A percentile compares a stretch with the other conserved stretches of the same genome.
Evolutionary conservation across 805 yeast genomes (phyloP).

Genomic region (Blastobotrys americana): DNA sequence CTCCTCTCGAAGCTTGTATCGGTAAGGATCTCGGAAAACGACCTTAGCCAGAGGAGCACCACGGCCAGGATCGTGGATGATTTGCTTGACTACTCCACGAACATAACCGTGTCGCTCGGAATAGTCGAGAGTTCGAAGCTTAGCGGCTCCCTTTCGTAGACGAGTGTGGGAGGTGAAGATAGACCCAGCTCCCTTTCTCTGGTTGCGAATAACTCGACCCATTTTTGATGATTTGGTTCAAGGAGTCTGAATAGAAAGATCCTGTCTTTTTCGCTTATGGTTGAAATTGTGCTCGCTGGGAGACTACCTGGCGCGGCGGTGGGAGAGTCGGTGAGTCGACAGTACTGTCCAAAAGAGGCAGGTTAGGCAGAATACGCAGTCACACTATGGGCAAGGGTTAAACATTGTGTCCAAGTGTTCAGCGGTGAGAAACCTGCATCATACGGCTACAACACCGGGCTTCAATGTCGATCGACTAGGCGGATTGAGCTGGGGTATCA

Average conservation of each 20-base stretch:
- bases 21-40: slow-evolving; percentile 99
- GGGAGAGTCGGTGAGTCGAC: no score
- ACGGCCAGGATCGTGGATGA: slow-evolving; percentile 99
- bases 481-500: no score
- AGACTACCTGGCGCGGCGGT: no score
- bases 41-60: slow-evolving; percentile 99
- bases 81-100: slow-evolving; percentile 98
- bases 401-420: no score
- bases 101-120: slow-evolving; percentile 99
- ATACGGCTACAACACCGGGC: no score
- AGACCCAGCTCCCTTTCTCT: slow-evolving; percentile 99
- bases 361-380: no score
- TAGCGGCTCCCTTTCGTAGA: slow-evolving; percentile 99
- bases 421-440: no score
- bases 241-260: neutral
- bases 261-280: slow-evolving; percentile 1
- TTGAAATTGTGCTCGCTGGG: neutral
- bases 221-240: slow-evolving; percentile 6
- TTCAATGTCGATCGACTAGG: no score
- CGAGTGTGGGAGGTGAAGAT: slow-evolving; percentile 99
- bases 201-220: slow-evolving; percentile 96
- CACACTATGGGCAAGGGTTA: no score
- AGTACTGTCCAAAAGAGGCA: no score
- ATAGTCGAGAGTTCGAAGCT: slow-evolving; percentile 97
- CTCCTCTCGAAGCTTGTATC: slow-evolving; percentile 95